Conservation (phyloP, 1,284 basidiomycete genomes). For the Rhizoctonia solani region DNA sequence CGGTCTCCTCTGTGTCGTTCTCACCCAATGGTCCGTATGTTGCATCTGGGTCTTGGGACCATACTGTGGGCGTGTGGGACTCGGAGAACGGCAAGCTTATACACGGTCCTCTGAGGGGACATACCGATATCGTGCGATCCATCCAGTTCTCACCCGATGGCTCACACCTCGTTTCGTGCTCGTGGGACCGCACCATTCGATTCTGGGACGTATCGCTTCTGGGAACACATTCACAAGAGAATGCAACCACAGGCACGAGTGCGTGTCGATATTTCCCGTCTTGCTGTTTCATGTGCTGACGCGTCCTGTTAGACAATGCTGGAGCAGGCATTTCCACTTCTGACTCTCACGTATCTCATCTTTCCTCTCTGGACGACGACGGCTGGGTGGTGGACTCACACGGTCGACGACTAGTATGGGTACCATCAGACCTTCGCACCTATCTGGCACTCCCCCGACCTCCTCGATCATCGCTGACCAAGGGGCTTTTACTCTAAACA, state of each 20-base stretch:
- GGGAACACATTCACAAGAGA: no score
- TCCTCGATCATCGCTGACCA: background rate
- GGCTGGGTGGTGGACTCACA: no score
- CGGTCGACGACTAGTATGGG: background rate
- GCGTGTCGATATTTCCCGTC: background rate
- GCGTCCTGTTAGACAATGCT: background rate
- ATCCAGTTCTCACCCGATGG: conserved; percentile 1
- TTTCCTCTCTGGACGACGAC: background rate
- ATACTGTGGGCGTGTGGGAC: no score
- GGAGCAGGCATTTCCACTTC: background rate
- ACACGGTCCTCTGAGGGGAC: background rate
- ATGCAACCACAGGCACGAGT: no score
- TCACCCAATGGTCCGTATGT: no score
- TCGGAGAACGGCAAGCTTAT: background rate
- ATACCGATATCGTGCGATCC: background rate
- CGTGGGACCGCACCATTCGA: background rate
- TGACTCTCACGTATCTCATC: background rate
- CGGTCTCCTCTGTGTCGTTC: no score
- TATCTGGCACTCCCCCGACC: background rate
- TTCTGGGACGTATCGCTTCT: no score
- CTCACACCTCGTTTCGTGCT: background rate
- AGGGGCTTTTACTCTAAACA: background rate
- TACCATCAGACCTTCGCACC: background rate
- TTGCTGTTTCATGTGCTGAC: no score
- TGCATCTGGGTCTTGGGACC: no score